Evolutionary conservation across 495 filamentous ascomycete species (phyloP), one percentile per base, ranked within the genome.

Genomic region (Hypoxylon rickii): DNA sequence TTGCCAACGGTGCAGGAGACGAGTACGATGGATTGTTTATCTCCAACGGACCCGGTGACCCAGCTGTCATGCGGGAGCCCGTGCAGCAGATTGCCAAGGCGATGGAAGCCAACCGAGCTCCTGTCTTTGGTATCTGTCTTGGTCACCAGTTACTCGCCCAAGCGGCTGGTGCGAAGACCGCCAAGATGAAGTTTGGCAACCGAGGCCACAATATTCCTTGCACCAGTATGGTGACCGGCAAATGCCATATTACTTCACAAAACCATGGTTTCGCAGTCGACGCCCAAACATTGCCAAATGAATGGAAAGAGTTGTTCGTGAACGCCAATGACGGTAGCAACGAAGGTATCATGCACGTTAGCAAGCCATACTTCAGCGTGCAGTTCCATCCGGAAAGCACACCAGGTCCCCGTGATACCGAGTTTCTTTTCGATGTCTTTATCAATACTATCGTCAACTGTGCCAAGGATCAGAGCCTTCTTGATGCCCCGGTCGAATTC

Each of bases 111-210:
- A 89, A 85, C 44, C 82, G 82, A 34, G 92, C 86, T 0, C 94
- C 94, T 11, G 86, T 98, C 24, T 97, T 98, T 61, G 94, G 92
- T 68, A 98, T 98, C 61, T 98, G 94, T 75, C 74, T 98, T 52
- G 94, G 94, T 44, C 94, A 98, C 68, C 94, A 97, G 73, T 79
- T 98, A 48, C 86, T 98, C 32, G 90, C 94, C 15, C 83, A 94
- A 55, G 90, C 94, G 19, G 87, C 91, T 16, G 94, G 94, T 45
- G 94, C 93, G 31, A 80, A 83, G 22, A 98, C 94, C 2, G 68
- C 77, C 51, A 98, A 98, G 76, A 95, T 98, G 89, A 96, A 96
- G 79, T 98, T 97, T 65, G 94, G 94, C 73, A 98, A 98, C 74
- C 89, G 94, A 64, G 94, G 94, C 31, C 92, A 96, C 78, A 98